phyloP scores from a whole-genome alignment of 2,329 filamentous ascomycete genomes.

The Monilinia fructigena region DNA sequence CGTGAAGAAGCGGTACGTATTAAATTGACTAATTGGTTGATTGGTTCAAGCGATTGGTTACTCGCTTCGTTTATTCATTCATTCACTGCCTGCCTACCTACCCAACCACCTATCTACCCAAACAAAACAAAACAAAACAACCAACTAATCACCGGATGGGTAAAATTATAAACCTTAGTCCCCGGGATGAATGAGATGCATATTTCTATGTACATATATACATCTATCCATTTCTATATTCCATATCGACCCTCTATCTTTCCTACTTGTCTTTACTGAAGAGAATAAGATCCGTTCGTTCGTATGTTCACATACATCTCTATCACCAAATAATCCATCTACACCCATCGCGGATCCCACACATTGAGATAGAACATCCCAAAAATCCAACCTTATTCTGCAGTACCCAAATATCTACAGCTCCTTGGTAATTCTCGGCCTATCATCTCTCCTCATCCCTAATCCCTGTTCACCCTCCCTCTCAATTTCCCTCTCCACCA shows the following conservation, averaged over 20 bases:
- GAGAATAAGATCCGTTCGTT: not conserved
- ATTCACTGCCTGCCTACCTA: too few species aligned
- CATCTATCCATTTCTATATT: not conserved
- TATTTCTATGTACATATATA: too few species aligned
- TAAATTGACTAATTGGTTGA: too few species aligned
- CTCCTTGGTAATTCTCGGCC: slow-evolving; percentile 17
- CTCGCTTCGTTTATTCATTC: too few species aligned
- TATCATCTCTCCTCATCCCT: slow-evolving; percentile 21
- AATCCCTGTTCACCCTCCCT: slow-evolving; percentile 13
- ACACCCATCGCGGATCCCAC: not conserved
- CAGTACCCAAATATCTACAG: not conserved
- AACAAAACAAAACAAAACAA: too few species aligned
- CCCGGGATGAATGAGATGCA: too few species aligned
- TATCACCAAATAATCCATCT: not conserved
- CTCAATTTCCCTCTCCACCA: slow-evolving; percentile 40
- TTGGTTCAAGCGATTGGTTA: too few species aligned
- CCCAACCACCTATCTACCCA: too few species aligned
- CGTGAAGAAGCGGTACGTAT: too few species aligned
- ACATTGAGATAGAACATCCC: not conserved
- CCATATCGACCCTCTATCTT: not conserved
- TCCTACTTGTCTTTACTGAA: not conserved
- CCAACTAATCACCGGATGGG: too few species aligned
- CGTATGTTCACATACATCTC: not conserved
- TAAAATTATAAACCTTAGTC: too few species aligned
- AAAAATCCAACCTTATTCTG: not conserved